phyloP scores from a whole-genome alignment of 2,329 filamentous ascomycete genomes.

The Akanthomyces muscarius region DNA sequence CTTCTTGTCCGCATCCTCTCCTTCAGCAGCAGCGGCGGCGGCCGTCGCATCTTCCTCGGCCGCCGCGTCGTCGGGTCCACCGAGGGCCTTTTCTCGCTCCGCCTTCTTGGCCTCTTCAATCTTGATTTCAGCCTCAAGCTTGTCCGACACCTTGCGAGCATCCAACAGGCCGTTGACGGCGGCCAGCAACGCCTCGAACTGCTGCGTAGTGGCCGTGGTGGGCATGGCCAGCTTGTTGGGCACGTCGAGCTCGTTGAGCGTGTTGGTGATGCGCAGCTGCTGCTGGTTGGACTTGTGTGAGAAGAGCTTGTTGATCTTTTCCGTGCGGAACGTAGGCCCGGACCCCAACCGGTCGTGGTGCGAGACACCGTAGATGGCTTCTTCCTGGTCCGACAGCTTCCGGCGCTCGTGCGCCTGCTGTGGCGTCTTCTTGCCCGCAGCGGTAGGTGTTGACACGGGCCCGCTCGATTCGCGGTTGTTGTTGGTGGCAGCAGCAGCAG shows the following conservation, averaged over 20 bases:
- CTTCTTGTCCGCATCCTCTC: conserved; percentile 21
- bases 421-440: conserved; percentile 49
- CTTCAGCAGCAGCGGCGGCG: conserved; percentile 4
- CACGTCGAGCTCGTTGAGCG: conserved; percentile 68
- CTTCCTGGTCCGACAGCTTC: conserved; percentile 70
- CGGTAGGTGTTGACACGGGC: conserved; percentile 33
- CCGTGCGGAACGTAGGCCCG: conserved; percentile 86
- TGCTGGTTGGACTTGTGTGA: conserved; percentile 73
- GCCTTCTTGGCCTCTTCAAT: conserved; percentile 54
- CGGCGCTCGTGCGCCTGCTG: conserved; percentile 53
- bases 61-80: conserved; percentile 16
- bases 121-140: conserved; percentile 68
- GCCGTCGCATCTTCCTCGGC: conserved; percentile 18
- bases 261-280: conserved; percentile 69
- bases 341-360: conserved; percentile 80
- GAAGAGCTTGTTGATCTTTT: conserved; percentile 74
- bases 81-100: conserved; percentile 42
- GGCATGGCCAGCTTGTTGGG: conserved; percentile 68
- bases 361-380: conserved; percentile 76
- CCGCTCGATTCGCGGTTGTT: conserved; percentile 32
- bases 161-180: conserved; percentile 68
- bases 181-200: conserved; percentile 67
- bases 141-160: conserved; percentile 69
- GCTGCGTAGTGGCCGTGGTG: conserved; percentile 64
- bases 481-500: conserved; percentile 48